Base-by-base conservation (phyloP, 2,329 filamentous ascomycete genomes). In the Pleurostoma richardsiae region DNA sequence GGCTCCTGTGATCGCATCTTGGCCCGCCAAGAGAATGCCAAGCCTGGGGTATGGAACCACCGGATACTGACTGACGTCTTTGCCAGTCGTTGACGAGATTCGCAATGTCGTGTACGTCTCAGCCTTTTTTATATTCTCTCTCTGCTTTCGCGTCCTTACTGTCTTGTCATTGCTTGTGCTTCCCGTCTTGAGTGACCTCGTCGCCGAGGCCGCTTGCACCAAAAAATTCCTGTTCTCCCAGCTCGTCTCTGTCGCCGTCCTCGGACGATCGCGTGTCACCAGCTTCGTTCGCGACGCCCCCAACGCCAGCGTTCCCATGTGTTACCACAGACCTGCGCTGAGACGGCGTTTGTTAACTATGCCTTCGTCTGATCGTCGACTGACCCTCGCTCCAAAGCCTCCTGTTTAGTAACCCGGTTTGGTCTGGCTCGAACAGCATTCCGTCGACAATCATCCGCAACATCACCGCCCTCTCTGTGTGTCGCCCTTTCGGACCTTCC, bases 351-450 rank as follows among this genome's bases (percentile, higher is more conserved):
- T 26, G 11, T 19, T 40, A 19, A 42, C 26, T 26, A 19, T 19
- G 19, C 19, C 27, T 41, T 53, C 30, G 50, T 49, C 29, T 49
- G 40, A 8, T 46, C 39, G 57, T 64, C 31, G 36, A 39, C 38
- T 42, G 11, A 51, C 42, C 30, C 29, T 10, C 28, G 19, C 19
- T 19, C 8, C 4, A 6, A 30, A 81, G 79, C 65, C 72, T 81
- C 61, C 69, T 82, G 50, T 79, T 82, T 62, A 82, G 74, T 65
- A 80, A 81, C 62, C 79, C 79, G 30, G 71, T 70, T 46, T 81
- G 74, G 71, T 67, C 65, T 45, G 73, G 74, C 54, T 68, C 68
- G 45, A 68, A 67, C 51, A 73, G 72, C 27, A 64, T 75, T 46
- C 71, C 77, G 39, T 76, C 71, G 52, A 79, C 75, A 46, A 70